A percentile compares a stretch with the other conserved stretches of the same genome.
Conservation (phyloP, 1,139 yeast genomes). For the Zygosaccharomyces pseudobailii region DNA sequence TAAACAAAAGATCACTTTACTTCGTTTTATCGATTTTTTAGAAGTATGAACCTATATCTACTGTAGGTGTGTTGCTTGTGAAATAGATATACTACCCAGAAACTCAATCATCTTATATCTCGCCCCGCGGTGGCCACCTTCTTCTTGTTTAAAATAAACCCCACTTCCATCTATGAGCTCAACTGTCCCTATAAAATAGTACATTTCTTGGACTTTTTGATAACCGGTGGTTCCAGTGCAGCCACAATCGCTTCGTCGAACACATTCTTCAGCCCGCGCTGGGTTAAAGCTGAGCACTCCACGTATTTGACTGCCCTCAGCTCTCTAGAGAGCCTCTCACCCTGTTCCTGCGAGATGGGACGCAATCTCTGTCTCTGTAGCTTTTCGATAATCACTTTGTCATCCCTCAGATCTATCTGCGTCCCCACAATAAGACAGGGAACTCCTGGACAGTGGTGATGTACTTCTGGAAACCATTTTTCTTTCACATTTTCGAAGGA, state of each 20-base stretch:
- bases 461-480: constrained; percentile 98
- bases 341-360: constrained; percentile 82
- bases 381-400: constrained; percentile 83
- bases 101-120: background rate
- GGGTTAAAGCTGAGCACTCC: constrained; percentile 97
- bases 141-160: background rate
- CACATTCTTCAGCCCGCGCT: constrained; percentile 90
- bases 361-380: constrained; percentile 84
- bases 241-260: constrained; percentile 98
- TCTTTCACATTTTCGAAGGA: constrained; percentile 97
- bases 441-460: constrained; percentile 96
- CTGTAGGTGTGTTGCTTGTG: background rate
- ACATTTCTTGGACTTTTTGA: constrained; percentile 72
- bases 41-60: background rate
- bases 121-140: background rate
- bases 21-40: background rate
- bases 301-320: constrained; percentile 93
- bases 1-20: background rate
- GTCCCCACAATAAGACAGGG: constrained; percentile 96
- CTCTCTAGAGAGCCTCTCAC: constrained; percentile 89
- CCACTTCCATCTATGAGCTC: constrained; percentile 7
- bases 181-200: constrained; percentile 51
- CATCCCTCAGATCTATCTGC: constrained; percentile 90
- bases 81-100: background rate
- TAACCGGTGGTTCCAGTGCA: constrained; percentile 86